A percentile compares a stretch with the other conserved stretches of the same genome.
Conservation (phyloP, 2,329 filamentous ascomycete species). For the Monosporascus sp. region DNA sequence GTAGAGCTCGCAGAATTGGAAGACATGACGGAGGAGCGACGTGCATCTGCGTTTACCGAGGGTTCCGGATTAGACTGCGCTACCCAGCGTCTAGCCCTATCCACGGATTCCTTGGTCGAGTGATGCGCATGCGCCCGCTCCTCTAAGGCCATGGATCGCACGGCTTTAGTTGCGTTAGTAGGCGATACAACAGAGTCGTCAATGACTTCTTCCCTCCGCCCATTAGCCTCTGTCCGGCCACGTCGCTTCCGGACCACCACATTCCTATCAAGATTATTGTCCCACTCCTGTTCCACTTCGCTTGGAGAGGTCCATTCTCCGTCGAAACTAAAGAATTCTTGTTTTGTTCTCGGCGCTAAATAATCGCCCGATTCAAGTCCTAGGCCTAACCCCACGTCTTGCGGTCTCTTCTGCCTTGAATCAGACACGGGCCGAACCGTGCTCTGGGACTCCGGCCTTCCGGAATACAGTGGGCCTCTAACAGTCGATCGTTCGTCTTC, state of each 20-base stretch:
- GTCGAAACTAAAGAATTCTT: constrained; percentile 52
- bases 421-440: constrained; percentile 36
- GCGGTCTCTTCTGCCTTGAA: constrained; percentile 25
- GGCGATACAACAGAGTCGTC: constrained; percentile 44
- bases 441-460: constrained; percentile 36
- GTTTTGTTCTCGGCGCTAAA: constrained; percentile 37
- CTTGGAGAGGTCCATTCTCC: constrained; percentile 49
- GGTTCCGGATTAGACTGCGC: constrained; percentile 34
- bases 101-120: constrained; percentile 26
- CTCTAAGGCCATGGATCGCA: constrained; percentile 42
- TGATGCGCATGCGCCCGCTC: constrained; percentile 35
- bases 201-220: constrained; percentile 33
- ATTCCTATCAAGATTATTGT: constrained; percentile 48
- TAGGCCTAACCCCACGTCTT: constrained; percentile 37
- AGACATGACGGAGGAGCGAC: constrained; percentile 49
- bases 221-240: constrained; percentile 23
- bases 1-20: constrained; percentile 50
- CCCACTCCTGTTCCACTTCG: constrained; percentile 51
- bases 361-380: constrained; percentile 35
- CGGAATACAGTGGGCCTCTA: constrained; percentile 33
- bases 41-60: constrained; percentile 37
- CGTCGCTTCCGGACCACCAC: constrained; percentile 46
- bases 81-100: constrained; percentile 23
- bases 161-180: constrained; percentile 46
- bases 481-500: constrained; percentile 44